A percentile compares a stretch with the other conserved stretches of the same genome.
Evolutionary conservation across 1,284 basidiomycete genomes (phyloP).

Genomic region (Clitocybe nebularis): DNA sequence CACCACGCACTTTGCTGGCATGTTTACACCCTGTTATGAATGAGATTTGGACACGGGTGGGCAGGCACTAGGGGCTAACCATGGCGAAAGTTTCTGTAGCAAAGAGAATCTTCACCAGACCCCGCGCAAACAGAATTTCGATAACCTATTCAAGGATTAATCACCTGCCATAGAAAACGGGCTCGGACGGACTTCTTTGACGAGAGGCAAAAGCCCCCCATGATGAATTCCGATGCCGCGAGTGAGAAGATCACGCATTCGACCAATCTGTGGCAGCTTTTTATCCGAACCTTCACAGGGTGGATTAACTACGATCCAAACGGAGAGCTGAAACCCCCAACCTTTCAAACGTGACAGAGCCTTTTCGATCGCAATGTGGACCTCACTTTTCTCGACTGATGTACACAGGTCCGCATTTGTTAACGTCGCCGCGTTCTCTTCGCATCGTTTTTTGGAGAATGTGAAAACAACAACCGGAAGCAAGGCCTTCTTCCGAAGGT

Average conservation of each 20-base stretch:
- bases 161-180: not conserved
- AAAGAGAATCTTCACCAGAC: slow-evolving; percentile 95
- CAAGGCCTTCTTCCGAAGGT: slow-evolving; percentile 82
- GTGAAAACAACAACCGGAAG: slow-evolving; percentile 97
- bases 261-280: slow-evolving; percentile 90
- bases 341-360: slow-evolving; percentile 91
- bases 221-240: slow-evolving; percentile 98
- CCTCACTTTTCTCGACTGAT: slow-evolving; percentile 91
- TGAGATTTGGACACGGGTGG: slow-evolving; percentile 6
- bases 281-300: slow-evolving; percentile 76
- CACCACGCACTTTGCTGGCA: slow-evolving; percentile 97
- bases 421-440: slow-evolving; percentile 91
- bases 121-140: slow-evolving; percentile 93
- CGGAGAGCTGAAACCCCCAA: slow-evolving; percentile 26
- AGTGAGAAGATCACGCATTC: slow-evolving; percentile 88
- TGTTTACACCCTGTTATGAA: slow-evolving; percentile 87
- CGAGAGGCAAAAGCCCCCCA: slow-evolving; percentile 92
- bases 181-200: slow-evolving; percentile 77
- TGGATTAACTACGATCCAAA: slow-evolving; percentile 1
- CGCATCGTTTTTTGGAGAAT: slow-evolving; percentile 94
- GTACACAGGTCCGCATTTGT: slow-evolving; percentile 88
- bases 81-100: slow-evolving; percentile 99
- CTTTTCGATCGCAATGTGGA: slow-evolving; percentile 92
- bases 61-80: slow-evolving; percentile 44
- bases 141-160: slow-evolving; percentile 63